Base-by-base conservation (phyloP, 2,329 filamentous ascomycete species). In the Helotiales sp. region DNA sequence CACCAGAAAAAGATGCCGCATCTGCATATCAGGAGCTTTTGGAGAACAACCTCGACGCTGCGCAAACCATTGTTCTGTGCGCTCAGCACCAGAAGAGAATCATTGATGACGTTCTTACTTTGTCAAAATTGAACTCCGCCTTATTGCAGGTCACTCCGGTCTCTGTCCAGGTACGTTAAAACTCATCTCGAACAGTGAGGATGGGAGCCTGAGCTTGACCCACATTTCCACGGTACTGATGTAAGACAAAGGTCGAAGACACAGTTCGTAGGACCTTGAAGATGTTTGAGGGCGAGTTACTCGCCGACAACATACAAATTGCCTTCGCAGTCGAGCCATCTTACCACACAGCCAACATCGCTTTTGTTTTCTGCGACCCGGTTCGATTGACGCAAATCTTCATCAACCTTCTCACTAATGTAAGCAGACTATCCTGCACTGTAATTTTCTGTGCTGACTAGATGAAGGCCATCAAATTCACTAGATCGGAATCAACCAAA, bases 1-100 rank as follows among this genome's bases (percentile, higher is more conserved):
- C 2, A 15, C 34, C 32, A 11, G 30, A 62, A 57, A 26, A 37
- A 1, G 70, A 68, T 30, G 15, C 76, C 2, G 73, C 78, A 24
- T 4, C 20, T 13, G 26, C 17, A 66, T 73, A 80, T 75, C 60
- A 84, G 79, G 65, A 84, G 71, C 77, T 86, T 11, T 72, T 88
- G 26, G 84, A 86, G 24, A 80, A 78, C 37, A 87, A 85, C 67
- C 82, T 92, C 13, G 91, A 93, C 75, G 91, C 91, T 3, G 89
- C 91, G 3, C 66, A 92, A 73, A 93, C 91, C 0, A 93, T 94
- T 74, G 88, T 89, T 17, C 82, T 93, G 10, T 95, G 92, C 76
- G 90, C 91, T 15, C 50, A 91, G 89, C 73, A 92, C 93, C 91
- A 94, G 76, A 91, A 91, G 78, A 82, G 87, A 17, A 90, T 91